Evolutionary conservation across 2,329 filamentous ascomycete genomes (phyloP).

Genomic region (Zymoseptoria crescenta): DNA sequence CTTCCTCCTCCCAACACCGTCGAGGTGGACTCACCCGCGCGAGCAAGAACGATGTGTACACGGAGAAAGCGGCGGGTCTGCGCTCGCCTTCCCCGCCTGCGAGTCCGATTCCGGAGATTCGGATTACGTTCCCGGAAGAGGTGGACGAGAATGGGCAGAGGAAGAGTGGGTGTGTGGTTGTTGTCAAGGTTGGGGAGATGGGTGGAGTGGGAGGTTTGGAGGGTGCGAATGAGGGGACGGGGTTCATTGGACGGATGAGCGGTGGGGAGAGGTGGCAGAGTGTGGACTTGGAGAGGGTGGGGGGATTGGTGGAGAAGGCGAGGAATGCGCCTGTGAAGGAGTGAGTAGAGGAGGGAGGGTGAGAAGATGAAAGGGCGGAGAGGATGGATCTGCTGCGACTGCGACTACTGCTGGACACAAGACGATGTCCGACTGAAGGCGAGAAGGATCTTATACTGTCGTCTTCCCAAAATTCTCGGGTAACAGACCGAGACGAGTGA

Average conservation of each 20-base stretch:
- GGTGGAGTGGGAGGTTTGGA: slow-evolving; percentile 37
- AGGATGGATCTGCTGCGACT: slow-evolving; percentile 7
- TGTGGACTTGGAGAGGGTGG: too few species aligned
- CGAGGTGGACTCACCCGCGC: slow-evolving; percentile 51
- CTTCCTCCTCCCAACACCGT: slow-evolving; percentile 32
- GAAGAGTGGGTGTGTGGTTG: slow-evolving; percentile 79
- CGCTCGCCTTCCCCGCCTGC: slow-evolving; percentile 68
- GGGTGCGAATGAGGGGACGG: background rate
- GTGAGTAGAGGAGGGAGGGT: slow-evolving; percentile 5
- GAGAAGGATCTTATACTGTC: background rate
- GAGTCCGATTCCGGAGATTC: slow-evolving; percentile 84
- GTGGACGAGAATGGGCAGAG: slow-evolving; percentile 66
- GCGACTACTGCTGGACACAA: slow-evolving; percentile 9
- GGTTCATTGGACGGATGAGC: background rate
- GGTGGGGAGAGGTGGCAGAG: slow-evolving; percentile 64
- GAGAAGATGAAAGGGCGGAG: slow-evolving; percentile 7
- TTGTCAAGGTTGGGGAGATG: slow-evolving; percentile 83
- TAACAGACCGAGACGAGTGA: background rate
- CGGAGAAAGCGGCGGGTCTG: slow-evolving; percentile 72
- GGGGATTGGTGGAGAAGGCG: slow-evolving; percentile 84
- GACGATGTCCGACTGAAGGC: slow-evolving; percentile 10
- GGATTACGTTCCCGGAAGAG: slow-evolving; percentile 96
- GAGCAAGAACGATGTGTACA: slow-evolving; percentile 64
- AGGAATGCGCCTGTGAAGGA: slow-evolving; percentile 10
- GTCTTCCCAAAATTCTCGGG: background rate